Evolutionary conservation across 2,329 filamentous ascomycete species (phyloP).

Genomic region (Tothia fuscella): DNA sequence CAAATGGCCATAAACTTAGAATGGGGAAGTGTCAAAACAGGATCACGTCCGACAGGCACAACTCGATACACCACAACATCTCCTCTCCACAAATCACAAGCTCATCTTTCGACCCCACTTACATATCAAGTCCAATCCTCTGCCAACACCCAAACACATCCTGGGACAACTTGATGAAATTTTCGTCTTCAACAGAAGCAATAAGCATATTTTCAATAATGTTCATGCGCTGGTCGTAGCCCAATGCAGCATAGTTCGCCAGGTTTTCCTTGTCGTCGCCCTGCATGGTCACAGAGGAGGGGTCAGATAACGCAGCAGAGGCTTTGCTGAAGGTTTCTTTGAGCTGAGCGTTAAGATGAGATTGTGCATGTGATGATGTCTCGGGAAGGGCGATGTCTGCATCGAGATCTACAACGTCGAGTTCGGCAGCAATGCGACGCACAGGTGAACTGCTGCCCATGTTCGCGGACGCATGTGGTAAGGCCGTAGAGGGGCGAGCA

Average conservation of each 20-base stretch:
- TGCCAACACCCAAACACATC: conserved; percentile 40
- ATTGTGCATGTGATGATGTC: conserved; percentile 1
- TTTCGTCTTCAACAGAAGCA: conserved; percentile 35
- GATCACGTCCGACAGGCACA: too few relatives aligned
- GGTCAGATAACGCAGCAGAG: too few relatives aligned
- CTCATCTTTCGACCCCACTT: too few relatives aligned
- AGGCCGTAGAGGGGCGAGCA: too few relatives aligned
- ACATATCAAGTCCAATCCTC: conserved; percentile 31
- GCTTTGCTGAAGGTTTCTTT: too few relatives aligned
- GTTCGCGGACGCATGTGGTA: too few relatives aligned
- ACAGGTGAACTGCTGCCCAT: neutral
- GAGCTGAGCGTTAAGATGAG: conserved; percentile 5
- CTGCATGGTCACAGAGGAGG: neutral
- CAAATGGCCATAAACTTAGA: too few relatives aligned
- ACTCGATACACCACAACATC: too few relatives aligned
- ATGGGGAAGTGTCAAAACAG: too few relatives aligned
- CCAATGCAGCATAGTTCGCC: conserved; percentile 26
- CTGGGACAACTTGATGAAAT: conserved; percentile 39
- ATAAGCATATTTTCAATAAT: conserved; percentile 40
- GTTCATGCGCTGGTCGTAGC: conserved; percentile 28
- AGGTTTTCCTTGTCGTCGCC: conserved; percentile 12
- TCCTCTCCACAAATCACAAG: too few relatives aligned
- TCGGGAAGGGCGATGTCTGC: neutral
- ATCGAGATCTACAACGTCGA: neutral
- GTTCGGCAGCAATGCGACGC: neutral